Evolutionary conservation across 495 filamentous ascomycete species (phyloP), one percentile per base, ranked within the genome.

Genomic region (Aspergillus kassunensis): DNA sequence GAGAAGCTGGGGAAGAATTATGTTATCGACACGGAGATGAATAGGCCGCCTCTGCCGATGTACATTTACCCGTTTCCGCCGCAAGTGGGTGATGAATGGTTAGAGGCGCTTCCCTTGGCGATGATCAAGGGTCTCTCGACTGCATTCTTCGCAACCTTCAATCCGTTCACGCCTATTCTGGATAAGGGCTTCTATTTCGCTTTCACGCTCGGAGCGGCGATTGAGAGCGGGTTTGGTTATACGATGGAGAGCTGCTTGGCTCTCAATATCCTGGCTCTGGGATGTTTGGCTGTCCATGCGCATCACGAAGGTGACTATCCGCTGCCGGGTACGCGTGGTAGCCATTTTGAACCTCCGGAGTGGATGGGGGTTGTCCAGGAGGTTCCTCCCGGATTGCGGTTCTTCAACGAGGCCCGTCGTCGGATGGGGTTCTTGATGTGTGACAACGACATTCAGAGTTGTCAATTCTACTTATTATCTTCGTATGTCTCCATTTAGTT

Each of bases 351-450:
- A 40, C 53, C 66, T 0, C 73, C 73, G 2, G 69, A 73, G 1
- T 76, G 73, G 73, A 67, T 73, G 56, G 63, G 60, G 18, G 71
- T 73, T 11, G 59, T 73, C 1, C 62, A 67, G 35, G 73, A 75
- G 57, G 70, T 73, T 18, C 65, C 68, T 20, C 61, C 69, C 1
- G 73, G 73, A 5, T 39, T 76, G 39, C 66, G 70, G 0, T 75
- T 76, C 44, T 76, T 76, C 44, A 76, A 76, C 15, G 70, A 74
- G 42, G 71, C 73, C 11, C 69, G 73, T 23, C 65, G 68, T 27
- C 71, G 73, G 19, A 74, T 76, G 49, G 73, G 73, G 13, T 76
- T 76, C 46, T 56, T 76, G 53, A 74, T 75, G 65, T 74, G 72
- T 31, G 66, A 67, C 54, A 76, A 76, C 46, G 69, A 75, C 49